phyloP scores from a whole-genome alignment of 2,329 filamentous ascomycete species.

The Scedosporium minutisporum region DNA sequence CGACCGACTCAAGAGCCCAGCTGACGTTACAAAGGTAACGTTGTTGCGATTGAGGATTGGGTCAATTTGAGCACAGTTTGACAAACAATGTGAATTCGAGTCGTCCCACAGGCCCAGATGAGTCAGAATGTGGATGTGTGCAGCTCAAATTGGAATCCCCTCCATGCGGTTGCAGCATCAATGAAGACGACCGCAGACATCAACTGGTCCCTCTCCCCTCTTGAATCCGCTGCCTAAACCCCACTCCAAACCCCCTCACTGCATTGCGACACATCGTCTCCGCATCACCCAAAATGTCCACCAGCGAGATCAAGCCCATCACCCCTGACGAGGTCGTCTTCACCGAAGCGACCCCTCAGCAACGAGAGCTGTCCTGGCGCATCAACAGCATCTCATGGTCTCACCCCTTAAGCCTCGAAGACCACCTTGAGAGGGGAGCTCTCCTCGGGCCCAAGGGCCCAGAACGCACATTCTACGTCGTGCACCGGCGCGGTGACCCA shows the following conservation, averaged over 20 bases:
- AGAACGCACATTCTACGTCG: slow-evolving; percentile 11
- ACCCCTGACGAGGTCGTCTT: slow-evolving; percentile 16
- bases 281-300: neutral
- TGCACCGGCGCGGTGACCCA: slow-evolving; percentile 4
- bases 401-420: slow-evolving; percentile 16
- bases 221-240: neutral
- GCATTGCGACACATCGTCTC: neutral
- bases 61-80: no score
- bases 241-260: neutral
- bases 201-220: neutral
- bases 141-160: neutral
- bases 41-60: no score
- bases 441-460: slow-evolving; percentile 16
- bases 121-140: neutral
- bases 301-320: slow-evolving; percentile 1
- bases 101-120: neutral
- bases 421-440: slow-evolving; percentile 19
- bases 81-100: no score
- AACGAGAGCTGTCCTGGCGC: slow-evolving; percentile 19
- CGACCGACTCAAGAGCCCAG: no score
- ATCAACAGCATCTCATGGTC: slow-evolving; percentile 22
- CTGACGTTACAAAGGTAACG: no score
- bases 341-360: slow-evolving; percentile 17
- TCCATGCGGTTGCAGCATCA: neutral
- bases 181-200: neutral